Base-by-base conservation (phyloP, 2,329 filamentous ascomycete species). In the Penicillium thymicola region DNA sequence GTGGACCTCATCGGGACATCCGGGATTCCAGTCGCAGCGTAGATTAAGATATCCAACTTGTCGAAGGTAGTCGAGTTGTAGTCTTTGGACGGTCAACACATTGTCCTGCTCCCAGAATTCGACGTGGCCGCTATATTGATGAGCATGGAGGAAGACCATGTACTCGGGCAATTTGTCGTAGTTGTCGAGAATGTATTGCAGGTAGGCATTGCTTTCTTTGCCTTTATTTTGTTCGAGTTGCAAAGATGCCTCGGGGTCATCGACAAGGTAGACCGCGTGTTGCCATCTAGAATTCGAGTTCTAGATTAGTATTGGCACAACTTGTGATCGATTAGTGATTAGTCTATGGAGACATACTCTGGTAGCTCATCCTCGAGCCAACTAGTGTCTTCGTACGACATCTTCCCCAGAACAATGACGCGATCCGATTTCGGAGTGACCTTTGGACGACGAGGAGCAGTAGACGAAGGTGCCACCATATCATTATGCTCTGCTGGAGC, bases 11-110 rank as follows among this genome's bases (percentile, higher is more conserved):
- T 76, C 75, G 57, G 72, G 70, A 34, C 67, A 69, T 14, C 71
- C 70, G 9, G 73, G 70, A 21, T 47, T 55, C 49, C 65, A 65
- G n/a, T 64, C 55, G 37, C 84, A 86, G 46, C 84, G 80, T 47
- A 87, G 73, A 63, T 86, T 86, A 61, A 79, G 78, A 68, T 85
- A 87, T 37, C 84, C 84, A 36, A 75, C 70, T 51, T 76, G 64
- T 41, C 77, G 75, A 10, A 86, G 75, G 57, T 80, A 76, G 16
- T 79, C 71, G 14, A 81, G 64, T 25, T 78, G 77, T 30, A 85
- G 75, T 37, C 72, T 71, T 48, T 73, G 75, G 27, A 85, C 74
- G 1, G 79, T 73, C 1, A 76, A 70, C 7, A 83, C 75, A 14
- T 78, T 79, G 66, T 83, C 81, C 72, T 82, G 79, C 58, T 80